phyloP scores from a whole-genome alignment of 2,329 filamentous ascomycete species.

The Arthrinium phaeospermum region DNA sequence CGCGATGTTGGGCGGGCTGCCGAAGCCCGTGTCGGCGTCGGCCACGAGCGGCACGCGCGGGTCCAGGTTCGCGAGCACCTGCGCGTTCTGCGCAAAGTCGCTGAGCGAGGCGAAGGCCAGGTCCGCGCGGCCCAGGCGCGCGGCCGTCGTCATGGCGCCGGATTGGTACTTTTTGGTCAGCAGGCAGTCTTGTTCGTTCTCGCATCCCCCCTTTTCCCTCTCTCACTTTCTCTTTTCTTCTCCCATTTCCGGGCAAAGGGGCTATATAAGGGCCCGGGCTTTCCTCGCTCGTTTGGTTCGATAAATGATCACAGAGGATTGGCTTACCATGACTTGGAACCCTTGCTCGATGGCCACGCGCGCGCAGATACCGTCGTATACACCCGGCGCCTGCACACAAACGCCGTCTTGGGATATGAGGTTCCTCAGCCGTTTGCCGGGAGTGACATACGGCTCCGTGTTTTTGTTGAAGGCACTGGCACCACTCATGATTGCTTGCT shows the following conservation, averaged over 20 bases:
- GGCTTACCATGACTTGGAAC: conserved; percentile 20
- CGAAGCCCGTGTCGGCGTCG: conserved; percentile 65
- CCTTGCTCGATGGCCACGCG: conserved; percentile 23
- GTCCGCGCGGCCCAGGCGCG: conserved; percentile 66
- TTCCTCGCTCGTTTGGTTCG: too few species aligned
- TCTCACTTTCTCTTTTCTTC: too few species aligned
- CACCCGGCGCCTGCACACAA: conserved; percentile 22
- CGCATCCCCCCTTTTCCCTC: not conserved
- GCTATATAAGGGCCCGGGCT: too few species aligned
- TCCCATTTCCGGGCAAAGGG: too few species aligned
- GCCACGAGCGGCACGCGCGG: conserved; percentile 63
- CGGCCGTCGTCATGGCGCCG: conserved; percentile 46
- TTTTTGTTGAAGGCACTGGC: not conserved
- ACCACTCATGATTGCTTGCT: not conserved
- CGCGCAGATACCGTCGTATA: conserved; percentile 24
- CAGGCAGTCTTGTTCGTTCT: not conserved
- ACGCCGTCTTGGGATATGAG: conserved; percentile 21
- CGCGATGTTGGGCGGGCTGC: conserved; percentile 57
- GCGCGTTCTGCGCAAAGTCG: conserved; percentile 68
- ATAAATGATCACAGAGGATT: too few species aligned
- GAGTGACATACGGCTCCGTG: conserved; percentile 18
- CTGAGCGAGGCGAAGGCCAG: conserved; percentile 65
- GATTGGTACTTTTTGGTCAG: conserved; percentile 19
- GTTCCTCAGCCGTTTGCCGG: conserved; percentile 17
- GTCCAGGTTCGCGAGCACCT: conserved; percentile 67